Evolutionary conservation across 163 green algal species (phyloP), one percentile per base, ranked within the genome.

Genomic region (Chloromonas sp.): DNA sequence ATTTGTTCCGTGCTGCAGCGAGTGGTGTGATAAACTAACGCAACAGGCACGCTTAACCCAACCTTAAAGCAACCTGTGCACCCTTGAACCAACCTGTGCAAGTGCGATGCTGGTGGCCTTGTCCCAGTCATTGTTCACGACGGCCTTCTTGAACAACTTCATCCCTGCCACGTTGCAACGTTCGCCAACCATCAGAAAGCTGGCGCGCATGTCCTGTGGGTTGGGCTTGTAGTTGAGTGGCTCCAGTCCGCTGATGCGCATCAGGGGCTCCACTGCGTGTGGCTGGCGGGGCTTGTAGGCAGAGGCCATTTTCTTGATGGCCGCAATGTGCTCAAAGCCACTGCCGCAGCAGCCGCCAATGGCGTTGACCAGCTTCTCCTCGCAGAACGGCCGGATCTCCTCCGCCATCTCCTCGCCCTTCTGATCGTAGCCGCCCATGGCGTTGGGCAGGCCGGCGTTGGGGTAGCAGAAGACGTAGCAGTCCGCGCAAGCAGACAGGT

Each of bases 401-500:
- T 98, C 94, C 15, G 94, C 96, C 94, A 99, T 98, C 88, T 97
- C 96, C 0, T 83, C 15, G 1, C 90, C 91, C 87, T 96, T 98
- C 92, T 99, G 95, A 90, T 99, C 96, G 86, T 99, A 99, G 3
- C 96, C 96, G 74, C 96, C 96, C 95, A 99, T 98, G 84, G 96
- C 96, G 85, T 99, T 99, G 82, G 96, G 96, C 86, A 99, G 92
- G 60, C 96, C 96, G 5, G 96, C 96, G 87, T 99, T 99, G 82
- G 97, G 97, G 93, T 99, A 99, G 91, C 92, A 97, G 89, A 99
- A 98, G 84, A 99, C 95, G 82, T 93, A 98, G 92, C 96, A 98
- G 91, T 99, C 96, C 0, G 96, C 95, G 83, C 91, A 96, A 66
- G 91, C 87, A 77, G 87, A 93, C 81, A 99, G 91, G 88, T 98